These are phyloP conservation scores for Gossypium schwendimanii DNA, from an alignment of 441 rosid genomes.

Conservation along the genomic window DNA sequence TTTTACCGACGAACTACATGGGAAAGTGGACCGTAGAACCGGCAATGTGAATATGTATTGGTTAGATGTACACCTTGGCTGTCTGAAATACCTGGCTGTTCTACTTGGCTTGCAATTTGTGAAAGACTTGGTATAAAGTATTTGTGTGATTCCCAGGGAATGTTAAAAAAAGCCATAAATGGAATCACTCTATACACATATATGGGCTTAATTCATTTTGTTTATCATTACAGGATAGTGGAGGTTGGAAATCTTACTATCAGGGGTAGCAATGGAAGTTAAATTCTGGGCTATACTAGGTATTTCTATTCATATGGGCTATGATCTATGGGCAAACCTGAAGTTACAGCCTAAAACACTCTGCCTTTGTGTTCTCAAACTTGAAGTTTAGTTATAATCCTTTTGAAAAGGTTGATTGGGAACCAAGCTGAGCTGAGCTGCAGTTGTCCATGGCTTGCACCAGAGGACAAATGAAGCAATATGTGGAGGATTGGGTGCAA, in stretches of 20 bases:
- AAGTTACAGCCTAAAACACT: not conserved
- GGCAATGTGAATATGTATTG: not conserved
- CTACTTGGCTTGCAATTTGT: not conserved
- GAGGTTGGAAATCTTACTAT: not conserved
- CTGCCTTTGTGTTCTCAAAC: not conserved
- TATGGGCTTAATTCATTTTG: not conserved
- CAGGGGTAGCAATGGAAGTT: not conserved
- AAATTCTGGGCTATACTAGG: not conserved
- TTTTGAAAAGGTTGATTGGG: not conserved
- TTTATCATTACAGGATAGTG: not conserved
- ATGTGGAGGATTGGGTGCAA: not conserved
- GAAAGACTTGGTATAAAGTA: not conserved
- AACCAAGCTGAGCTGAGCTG: not conserved
- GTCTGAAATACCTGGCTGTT: not conserved
- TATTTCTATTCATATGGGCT: not conserved
- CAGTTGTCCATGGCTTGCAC: not conserved
- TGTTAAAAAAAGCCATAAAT: not conserved
- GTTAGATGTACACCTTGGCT: not conserved
- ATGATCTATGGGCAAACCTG: not conserved
- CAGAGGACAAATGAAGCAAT: not conserved
- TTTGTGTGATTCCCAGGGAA: not conserved
- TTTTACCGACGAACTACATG: not conserved
- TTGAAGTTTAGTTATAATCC: not conserved
- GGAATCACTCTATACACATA: not conserved
- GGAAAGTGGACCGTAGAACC: not conserved